Conservation (phyloP, 164 flowering plant species). For the Dillenia suffruticosa region DNA sequence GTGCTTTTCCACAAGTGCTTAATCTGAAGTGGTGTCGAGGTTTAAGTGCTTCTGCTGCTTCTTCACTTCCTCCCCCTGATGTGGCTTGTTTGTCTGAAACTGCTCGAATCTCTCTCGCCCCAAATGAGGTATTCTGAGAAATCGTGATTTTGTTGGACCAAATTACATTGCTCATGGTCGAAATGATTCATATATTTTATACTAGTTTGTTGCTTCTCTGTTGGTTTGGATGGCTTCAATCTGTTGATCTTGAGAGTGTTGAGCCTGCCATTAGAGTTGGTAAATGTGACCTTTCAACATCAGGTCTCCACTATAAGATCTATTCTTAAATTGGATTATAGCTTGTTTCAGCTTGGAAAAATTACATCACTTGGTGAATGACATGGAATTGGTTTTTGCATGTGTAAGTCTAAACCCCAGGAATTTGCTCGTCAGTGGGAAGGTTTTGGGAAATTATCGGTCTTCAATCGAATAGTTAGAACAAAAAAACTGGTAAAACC, state of each 20-base stretch:
- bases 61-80: constrained; percentile 58
- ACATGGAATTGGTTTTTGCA: no score
- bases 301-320: not conserved
- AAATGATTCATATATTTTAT: no score
- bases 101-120: constrained; percentile 84
- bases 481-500: no score
- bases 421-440: no score
- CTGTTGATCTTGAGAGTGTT: constrained; percentile 72
- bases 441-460: not conserved
- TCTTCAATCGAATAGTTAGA: no score
- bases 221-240: constrained; percentile 99
- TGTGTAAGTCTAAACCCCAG: no score
- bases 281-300: constrained; percentile 7
- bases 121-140: constrained; percentile 40
- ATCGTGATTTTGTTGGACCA: not conserved
- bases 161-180: not conserved
- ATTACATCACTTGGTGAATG: no score
- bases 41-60: constrained; percentile 7
- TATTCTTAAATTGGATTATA: not conserved
- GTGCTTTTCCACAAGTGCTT: no score
- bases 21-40: no score
- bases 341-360: no score
- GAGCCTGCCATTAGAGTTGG: constrained; percentile 95
- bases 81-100: constrained; percentile 67
- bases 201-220: not conserved